These are phyloP conservation scores for Pichia sp. DNA, from an alignment of 1,139 yeast species.

Conservation along the genomic window DNA sequence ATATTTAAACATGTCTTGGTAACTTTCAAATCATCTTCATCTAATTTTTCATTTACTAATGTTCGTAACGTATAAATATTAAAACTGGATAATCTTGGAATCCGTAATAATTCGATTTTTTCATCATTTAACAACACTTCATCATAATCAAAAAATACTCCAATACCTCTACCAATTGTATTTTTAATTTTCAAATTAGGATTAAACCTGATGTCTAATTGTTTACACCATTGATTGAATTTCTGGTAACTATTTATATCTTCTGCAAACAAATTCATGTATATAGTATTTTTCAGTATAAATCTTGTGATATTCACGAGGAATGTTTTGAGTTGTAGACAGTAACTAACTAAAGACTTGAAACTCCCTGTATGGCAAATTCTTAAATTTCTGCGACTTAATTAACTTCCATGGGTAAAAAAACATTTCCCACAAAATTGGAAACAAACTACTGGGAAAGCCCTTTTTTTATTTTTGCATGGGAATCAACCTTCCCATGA, in stretches of 20 bases:
- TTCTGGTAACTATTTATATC: not conserved
- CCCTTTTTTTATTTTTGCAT: too few species aligned
- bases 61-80: constrained; percentile 21
- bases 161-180: constrained; percentile 24
- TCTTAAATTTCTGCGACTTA: too few species aligned
- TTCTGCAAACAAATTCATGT: constrained; percentile 2
- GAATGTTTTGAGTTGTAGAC: not conserved
- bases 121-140: not conserved
- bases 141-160: constrained; percentile 18
- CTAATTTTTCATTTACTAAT: constrained; percentile 7
- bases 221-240: constrained; percentile 4
- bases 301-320: not conserved
- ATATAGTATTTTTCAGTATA: not conserved
- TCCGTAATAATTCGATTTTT: constrained; percentile 20
- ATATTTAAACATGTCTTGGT: constrained; percentile 22
- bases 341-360: too few species aligned
- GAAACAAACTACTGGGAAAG: too few species aligned
- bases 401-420: too few species aligned
- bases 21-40: constrained; percentile 15
- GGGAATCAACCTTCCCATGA: too few species aligned
- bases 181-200: constrained; percentile 11
- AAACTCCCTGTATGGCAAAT: too few species aligned
- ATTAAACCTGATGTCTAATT: constrained; percentile 7
- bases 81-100: constrained; percentile 16
- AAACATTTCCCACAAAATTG: too few species aligned